Evolutionary conservation across 1,284 basidiomycete species (phyloP).

Genomic region (Sporisorium sorghi): DNA sequence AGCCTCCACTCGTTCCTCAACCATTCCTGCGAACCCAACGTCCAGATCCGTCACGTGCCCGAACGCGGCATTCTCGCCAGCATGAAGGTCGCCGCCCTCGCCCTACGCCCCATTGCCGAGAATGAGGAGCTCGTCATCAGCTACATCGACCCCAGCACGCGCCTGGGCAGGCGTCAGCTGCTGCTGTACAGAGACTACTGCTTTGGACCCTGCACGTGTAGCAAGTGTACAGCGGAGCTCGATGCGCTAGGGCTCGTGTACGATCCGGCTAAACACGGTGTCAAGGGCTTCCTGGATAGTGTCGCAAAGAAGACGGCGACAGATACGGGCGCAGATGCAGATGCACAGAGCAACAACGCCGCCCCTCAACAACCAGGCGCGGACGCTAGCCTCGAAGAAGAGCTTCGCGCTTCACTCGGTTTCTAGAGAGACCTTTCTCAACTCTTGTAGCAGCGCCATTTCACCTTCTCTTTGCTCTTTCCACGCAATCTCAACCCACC

Average conservation of each 20-base stretch:
- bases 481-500: neutral
- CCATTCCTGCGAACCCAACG: constrained; percentile 82
- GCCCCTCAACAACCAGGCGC: neutral
- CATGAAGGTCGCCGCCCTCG: constrained; percentile 79
- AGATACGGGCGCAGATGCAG: neutral
- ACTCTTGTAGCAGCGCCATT: too few relatives aligned
- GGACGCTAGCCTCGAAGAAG: constrained; percentile 49
- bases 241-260: constrained; percentile 13
- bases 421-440: constrained; percentile 32
- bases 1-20: constrained; percentile 87
- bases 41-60: constrained; percentile 78
- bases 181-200: constrained; percentile 72
- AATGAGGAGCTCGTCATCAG: constrained; percentile 80
- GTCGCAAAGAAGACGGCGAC: constrained; percentile 24
- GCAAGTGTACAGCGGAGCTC: constrained; percentile 73
- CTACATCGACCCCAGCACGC: constrained; percentile 79
- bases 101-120: constrained; percentile 75
- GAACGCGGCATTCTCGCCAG: constrained; percentile 73
- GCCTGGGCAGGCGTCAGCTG: constrained; percentile 74
- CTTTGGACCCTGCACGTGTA: constrained; percentile 75
- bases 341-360: too few relatives aligned
- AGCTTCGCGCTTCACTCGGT: constrained; percentile 56
- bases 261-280: constrained; percentile 22
- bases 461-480: neutral
- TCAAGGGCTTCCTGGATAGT: constrained; percentile 30